Evolutionary conservation across 495 filamentous ascomycete genomes (phyloP), one percentile per base, ranked within the genome.

Genomic region (Umbilicaria muhlenbergii): DNA sequence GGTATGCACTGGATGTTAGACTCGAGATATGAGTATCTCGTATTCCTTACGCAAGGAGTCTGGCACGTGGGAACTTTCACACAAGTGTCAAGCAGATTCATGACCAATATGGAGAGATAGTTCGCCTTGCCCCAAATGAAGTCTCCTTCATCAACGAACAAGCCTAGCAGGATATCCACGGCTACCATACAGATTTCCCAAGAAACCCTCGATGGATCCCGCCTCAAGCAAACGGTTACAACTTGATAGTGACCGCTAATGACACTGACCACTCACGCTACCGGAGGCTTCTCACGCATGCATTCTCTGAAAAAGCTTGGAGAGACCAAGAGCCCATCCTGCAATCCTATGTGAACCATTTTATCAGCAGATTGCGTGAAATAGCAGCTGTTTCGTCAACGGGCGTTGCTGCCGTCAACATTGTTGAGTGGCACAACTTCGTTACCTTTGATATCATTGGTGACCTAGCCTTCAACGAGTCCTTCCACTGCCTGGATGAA

Each of bases 121-220:
- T 80, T 10, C 70, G 75, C 6, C 57, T 75, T 32, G 63, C 66
- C 0, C 73, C 74, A 0, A 63, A 73, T 51, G 62, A 74, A 39
- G 58, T 80, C 12, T 60, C 60, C 0, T 80, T 67, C 53, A 64
- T 51, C 18, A 54, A 61, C 14, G 55, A 70, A 0, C 49, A 64
- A 40, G 74, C 73, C 2, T 78, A 72, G 73, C 66, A 64, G 34
- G 73, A 78, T 24, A 75, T 78, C 34, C 74, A 75, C 55, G 68
- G 68, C 13, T 68, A 72, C 41, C 61, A 59, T n/a, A 50, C 38
- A 3, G 47, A 52, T 11, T 61, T 61, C 21, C 32, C 51, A 41
- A 63, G 60, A 34, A 63, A 74, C 35, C 53, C 61, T 3, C 43
- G 53, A 11, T 44, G 61, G 36, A 56, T 59, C 32, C 38, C 50